phyloP scores from a whole-genome alignment of 2,329 filamentous ascomycete genomes.

The Pseudonectria foliicola region DNA sequence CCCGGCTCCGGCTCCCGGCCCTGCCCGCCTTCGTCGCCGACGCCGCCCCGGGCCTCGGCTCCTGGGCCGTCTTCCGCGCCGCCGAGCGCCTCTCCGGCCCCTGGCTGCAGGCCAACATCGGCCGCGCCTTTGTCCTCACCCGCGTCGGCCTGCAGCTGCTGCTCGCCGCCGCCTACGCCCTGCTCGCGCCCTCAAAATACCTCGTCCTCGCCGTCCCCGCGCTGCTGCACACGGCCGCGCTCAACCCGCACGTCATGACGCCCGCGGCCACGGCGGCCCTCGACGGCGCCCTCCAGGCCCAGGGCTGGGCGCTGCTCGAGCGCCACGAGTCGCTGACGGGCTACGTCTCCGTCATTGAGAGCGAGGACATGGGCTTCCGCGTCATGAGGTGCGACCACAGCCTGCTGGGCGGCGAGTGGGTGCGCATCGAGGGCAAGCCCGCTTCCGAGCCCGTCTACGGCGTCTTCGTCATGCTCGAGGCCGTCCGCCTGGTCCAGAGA shows the following conservation, averaged over 20 bases:
- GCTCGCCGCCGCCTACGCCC: slow-evolving; percentile 56
- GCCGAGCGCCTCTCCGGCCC: slow-evolving; percentile 34
- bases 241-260: slow-evolving; percentile 68
- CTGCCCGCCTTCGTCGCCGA: slow-evolving; percentile 54
- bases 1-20: slow-evolving; percentile 47
- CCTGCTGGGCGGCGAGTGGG: slow-evolving; percentile 88
- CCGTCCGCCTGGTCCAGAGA: slow-evolving; percentile 70
- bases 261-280: slow-evolving; percentile 52
- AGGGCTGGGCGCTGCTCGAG: slow-evolving; percentile 71
- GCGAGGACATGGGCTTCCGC: slow-evolving; percentile 60
- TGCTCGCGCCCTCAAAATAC: slow-evolving; percentile 61
- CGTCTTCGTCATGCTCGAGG: slow-evolving; percentile 93
- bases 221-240: slow-evolving; percentile 60
- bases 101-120: slow-evolving; percentile 45
- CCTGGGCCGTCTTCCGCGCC: slow-evolving; percentile 58
- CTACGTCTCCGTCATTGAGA: slow-evolving; percentile 87
- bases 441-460: slow-evolving; percentile 86
- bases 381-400: slow-evolving; percentile 92
- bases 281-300: slow-evolving; percentile 56
- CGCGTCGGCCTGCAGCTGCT: slow-evolving; percentile 65
- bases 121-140: slow-evolving; percentile 57
- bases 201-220: slow-evolving; percentile 64
- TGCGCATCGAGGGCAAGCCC: slow-evolving; percentile 43
- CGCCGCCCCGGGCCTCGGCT: slow-evolving; percentile 56
- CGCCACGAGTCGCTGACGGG: slow-evolving; percentile 82